phyloP scores from a whole-genome alignment of 257 asterid species.

The Osmanthus fragrans region DNA sequence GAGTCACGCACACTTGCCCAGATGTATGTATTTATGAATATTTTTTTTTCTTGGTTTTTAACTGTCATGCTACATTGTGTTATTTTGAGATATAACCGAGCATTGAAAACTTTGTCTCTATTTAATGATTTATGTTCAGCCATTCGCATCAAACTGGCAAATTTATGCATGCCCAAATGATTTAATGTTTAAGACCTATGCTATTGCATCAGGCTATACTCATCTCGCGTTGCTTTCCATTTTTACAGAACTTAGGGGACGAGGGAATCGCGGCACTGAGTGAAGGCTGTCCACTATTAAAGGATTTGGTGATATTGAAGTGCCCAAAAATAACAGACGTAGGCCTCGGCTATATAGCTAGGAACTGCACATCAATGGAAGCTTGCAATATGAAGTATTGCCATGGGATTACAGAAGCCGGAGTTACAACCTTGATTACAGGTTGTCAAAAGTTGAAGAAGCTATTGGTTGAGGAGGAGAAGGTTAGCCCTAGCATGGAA shows the following conservation, averaged over 20 bases:
- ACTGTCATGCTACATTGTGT: neutral
- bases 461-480: conserved; percentile 68
- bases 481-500: conserved; percentile 69
- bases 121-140: neutral
- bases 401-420: conserved; percentile 62
- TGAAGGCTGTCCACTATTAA: conserved; percentile 65
- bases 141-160: neutral
- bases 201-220: neutral
- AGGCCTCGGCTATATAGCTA: conserved; percentile 57
- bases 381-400: conserved; percentile 79
- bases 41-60: neutral
- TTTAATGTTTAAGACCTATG: no score
- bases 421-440: conserved; percentile 67
- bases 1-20: no score
- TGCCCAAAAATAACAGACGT: conserved; percentile 70
- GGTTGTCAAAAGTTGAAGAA: conserved; percentile 60
- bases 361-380: conserved; percentile 57
- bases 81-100: neutral
- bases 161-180: neutral
- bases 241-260: conserved; percentile 64
- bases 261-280: conserved; percentile 66
- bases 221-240: neutral
- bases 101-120: neutral
- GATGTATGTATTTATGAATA: no score
- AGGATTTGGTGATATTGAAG: conserved; percentile 70